phyloP scores from a whole-genome alignment of 352 stramenopile species.

The Pythium biforme region DNA sequence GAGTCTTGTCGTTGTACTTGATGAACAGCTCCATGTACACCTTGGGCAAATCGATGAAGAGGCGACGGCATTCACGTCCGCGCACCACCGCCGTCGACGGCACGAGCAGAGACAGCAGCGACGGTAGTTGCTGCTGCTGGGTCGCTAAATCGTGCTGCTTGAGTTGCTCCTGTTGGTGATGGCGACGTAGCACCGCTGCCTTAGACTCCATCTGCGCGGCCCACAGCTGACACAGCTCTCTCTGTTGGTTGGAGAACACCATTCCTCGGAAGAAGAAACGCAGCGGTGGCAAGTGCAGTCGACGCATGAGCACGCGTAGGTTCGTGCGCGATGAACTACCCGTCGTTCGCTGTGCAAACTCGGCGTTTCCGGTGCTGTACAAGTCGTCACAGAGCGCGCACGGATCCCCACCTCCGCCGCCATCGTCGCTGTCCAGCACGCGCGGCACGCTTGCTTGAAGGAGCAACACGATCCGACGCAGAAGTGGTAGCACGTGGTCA shows the following conservation, averaged over 20 bases:
- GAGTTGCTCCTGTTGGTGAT: constrained; percentile 33
- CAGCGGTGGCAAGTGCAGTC: constrained; percentile 66
- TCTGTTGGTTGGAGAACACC: constrained; percentile 57
- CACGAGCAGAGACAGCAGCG: not conserved
- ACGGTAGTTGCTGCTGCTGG: not conserved
- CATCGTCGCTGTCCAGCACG: constrained; percentile 10
- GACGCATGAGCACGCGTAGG: constrained; percentile 47
- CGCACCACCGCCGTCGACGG: not conserved
- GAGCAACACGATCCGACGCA: constrained; percentile 57
- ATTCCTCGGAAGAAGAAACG: constrained; percentile 63
- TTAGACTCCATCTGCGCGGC: constrained; percentile 68
- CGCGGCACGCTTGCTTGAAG: constrained; percentile 56
- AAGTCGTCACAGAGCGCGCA: constrained; percentile 73
- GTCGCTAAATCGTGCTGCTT: too few species aligned
- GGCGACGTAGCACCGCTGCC: constrained; percentile 47
- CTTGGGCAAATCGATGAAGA: constrained; percentile 51
- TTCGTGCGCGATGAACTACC: constrained; percentile 10
- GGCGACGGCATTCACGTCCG: not conserved
- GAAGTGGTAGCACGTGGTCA: constrained; percentile 48
- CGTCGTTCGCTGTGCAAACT: not conserved
- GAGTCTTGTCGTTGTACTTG: constrained; percentile 69
- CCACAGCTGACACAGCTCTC: constrained; percentile 69
- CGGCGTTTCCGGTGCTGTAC: constrained; percentile 24
- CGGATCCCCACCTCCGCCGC: constrained; percentile 15
- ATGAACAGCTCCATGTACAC: constrained; percentile 86